phyloP scores from a whole-genome alignment of 345 rosid genomes.

The Populus davidiana region DNA sequence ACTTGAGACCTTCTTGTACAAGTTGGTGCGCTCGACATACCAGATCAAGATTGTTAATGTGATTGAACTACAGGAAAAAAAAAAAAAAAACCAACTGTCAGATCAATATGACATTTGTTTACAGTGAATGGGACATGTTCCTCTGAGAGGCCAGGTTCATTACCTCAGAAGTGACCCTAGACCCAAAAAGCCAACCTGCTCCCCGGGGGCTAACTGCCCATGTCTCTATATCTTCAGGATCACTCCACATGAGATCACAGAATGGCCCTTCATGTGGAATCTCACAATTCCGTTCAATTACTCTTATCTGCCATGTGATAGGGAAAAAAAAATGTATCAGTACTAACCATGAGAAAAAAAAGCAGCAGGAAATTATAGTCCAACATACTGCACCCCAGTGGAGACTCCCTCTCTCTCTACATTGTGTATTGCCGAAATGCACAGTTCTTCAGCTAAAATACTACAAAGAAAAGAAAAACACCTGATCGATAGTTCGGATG shows the following conservation, averaged over 20 bases:
- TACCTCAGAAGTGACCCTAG: slow-evolving; percentile 99
- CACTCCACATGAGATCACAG: slow-evolving; percentile 99
- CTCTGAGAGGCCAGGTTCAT: neutral
- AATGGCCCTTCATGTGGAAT: slow-evolving; percentile 99
- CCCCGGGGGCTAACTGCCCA: slow-evolving; percentile 99
- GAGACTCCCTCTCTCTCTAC: neutral
- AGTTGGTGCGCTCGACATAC: slow-evolving; percentile 99
- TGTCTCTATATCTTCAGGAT: slow-evolving; percentile 99
- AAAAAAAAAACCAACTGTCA: neutral
- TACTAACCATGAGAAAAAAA: slow-evolving; percentile 1
- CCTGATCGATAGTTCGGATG: slow-evolving; percentile 96
- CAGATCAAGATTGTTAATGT: slow-evolving; percentile 84
- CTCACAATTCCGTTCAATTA: slow-evolving; percentile 91
- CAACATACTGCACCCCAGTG: neutral
- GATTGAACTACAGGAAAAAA: slow-evolving; percentile 68
- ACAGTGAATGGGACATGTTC: neutral
- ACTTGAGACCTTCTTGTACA: slow-evolving; percentile 99
- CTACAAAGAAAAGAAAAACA: slow-evolving; percentile 13
- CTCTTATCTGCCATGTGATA: slow-evolving; percentile 63
- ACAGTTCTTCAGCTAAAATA: neutral
- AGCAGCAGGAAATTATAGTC: neutral
- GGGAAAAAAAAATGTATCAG: slow-evolving; percentile 6
- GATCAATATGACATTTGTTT: slow-evolving; percentile 12
- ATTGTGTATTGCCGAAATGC: neutral
- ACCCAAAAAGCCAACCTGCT: slow-evolving; percentile 99